Evolutionary conservation across 192 early-diverging fungal species (phyloP).

Genomic region (Jimgerdemannia lactiflua): DNA sequence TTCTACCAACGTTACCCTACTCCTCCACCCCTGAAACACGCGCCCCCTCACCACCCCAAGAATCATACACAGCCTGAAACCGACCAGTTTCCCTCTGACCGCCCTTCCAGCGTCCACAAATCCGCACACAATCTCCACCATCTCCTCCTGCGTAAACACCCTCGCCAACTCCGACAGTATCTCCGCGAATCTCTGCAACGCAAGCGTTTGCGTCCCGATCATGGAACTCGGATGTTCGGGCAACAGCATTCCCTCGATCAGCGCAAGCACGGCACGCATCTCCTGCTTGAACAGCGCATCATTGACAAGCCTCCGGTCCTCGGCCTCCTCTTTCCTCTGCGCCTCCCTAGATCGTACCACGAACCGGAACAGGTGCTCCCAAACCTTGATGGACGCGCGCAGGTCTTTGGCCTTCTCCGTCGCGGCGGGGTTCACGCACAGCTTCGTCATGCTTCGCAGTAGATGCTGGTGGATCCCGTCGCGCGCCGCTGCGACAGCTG

Average conservation of each 20-base stretch:
- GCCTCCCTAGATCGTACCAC: conserved; percentile 43
- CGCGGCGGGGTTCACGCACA: conserved; percentile 28
- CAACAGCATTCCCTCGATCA: conserved; percentile 49
- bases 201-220: conserved; percentile 59
- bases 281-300: conserved; percentile 43
- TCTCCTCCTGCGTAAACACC: conserved; percentile 27
- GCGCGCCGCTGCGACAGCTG: not conserved
- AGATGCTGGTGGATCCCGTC: conserved; percentile 32
- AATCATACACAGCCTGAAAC: conserved; percentile 26
- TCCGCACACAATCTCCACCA: conserved; percentile 23
- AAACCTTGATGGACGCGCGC: conserved; percentile 58
- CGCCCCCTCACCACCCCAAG: conserved; percentile 26
- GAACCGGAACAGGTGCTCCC: conserved; percentile 56
- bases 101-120: conserved; percentile 32
- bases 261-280: conserved; percentile 33
- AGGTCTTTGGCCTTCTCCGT: conserved; percentile 36
- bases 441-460: conserved; percentile 32
- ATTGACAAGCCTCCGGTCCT: conserved; percentile 10
- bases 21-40: conserved; percentile 23
- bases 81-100: conserved; percentile 31
- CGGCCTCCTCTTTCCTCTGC: conserved; percentile 23
- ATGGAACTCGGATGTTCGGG: conserved; percentile 45
- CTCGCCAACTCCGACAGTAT: conserved; percentile 35
- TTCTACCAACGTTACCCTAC: conserved; percentile 16
- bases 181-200: conserved; percentile 44